Percentiles rank a stretch among this genome's conserved stretches.
Conservation (phyloP, 371 early-diverging fungal genomes). For the Syncephalis plumigaleata region DNA sequence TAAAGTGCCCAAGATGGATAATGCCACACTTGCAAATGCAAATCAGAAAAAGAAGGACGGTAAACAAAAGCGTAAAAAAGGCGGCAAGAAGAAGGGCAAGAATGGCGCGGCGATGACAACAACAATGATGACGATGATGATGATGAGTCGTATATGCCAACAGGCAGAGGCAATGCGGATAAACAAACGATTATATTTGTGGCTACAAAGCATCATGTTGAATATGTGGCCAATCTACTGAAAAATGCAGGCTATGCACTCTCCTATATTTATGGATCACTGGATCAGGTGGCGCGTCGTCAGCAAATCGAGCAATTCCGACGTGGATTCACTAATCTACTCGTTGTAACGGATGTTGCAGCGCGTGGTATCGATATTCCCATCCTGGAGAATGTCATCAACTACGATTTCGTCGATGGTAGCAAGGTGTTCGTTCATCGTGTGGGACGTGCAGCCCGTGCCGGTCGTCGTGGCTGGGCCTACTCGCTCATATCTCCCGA, state of each 20-base stretch:
- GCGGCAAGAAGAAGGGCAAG: constrained; percentile 3
- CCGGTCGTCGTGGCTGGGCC: constrained; percentile 86
- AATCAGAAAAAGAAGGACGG: constrained; percentile 23
- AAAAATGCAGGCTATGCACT: constrained; percentile 44
- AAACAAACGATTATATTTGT: constrained; percentile 81
- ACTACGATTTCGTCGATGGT: constrained; percentile 89
- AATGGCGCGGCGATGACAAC: constrained; percentile 11
- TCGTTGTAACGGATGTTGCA: constrained; percentile 98
- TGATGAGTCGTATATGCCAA: too few species aligned
- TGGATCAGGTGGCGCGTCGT: constrained; percentile 85
- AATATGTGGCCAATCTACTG: constrained; percentile 67
- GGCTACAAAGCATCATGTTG: constrained; percentile 93
- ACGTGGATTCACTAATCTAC: constrained; percentile 47
- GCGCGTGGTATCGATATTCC: constrained; percentile 99
- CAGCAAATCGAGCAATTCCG: constrained; percentile 74
- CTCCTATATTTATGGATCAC: constrained; percentile 84
- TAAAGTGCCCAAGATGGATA: constrained; percentile 33
- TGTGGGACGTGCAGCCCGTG: constrained; percentile 95
- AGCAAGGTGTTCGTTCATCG: constrained; percentile 97
- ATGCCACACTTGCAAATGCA: constrained; percentile 12
- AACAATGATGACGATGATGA: constrained; percentile 2
- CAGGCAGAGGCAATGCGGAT: too few species aligned
- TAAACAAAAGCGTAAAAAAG: constrained; percentile 22
- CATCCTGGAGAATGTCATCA: constrained; percentile 89
- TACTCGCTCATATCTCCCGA: constrained; percentile 77